Evolutionary conservation across 805 yeast genomes (phyloP), one percentile per base, ranked within the genome.

Genomic region (Metschnikowia lochheadii): DNA sequence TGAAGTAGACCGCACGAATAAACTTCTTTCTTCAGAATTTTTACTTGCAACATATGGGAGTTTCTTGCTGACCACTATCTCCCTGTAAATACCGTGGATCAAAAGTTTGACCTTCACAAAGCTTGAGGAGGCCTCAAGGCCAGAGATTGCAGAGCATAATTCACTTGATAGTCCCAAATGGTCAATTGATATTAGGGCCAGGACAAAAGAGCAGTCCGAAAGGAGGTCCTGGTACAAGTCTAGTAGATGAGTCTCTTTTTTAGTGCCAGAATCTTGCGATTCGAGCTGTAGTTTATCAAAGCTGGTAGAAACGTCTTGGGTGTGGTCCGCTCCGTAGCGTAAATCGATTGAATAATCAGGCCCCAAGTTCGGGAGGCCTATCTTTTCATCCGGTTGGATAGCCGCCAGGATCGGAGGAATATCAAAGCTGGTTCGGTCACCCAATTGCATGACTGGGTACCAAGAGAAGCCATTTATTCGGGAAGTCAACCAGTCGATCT

Each of bases 181-280:
- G 1, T 71, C 61, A 0, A 83, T 65, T 1, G 88, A 79, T 14
- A 86, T 67, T 14, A 87, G 59, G 0, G 91, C 73, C 2, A 90
- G 82, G 3, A 88, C 87, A 61, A 88, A 81, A 0, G 96, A 87
- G 65, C 96, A 89, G 63, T 88, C 84, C 7, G 81, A 70, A n/a
- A 80, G 59, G 1, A 68, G 54, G 50, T 79, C 83, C 57, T 82
- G 85, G 58, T 70, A 75, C 11, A 81, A 46, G 33, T 58, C 55
- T 6, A 29, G 29, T 7, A 51, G 39, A 11, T 11, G 6, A 8
- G 37, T n/a, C 3, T 18, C 13, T 31, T 37, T 6, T n/a, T 2
- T n/a, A 23, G 4, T 42, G 6, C 23, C n/a, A 13, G 40, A 26
- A 8, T n/a, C n/a, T 14, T n/a, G 14, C 17, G 38, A 14, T 13